A percentile compares a stretch with the other conserved stretches of the same genome.
phyloP scores from a whole-genome alignment of 495 filamentous ascomycete species.

The Neurospora sp. region DNA sequence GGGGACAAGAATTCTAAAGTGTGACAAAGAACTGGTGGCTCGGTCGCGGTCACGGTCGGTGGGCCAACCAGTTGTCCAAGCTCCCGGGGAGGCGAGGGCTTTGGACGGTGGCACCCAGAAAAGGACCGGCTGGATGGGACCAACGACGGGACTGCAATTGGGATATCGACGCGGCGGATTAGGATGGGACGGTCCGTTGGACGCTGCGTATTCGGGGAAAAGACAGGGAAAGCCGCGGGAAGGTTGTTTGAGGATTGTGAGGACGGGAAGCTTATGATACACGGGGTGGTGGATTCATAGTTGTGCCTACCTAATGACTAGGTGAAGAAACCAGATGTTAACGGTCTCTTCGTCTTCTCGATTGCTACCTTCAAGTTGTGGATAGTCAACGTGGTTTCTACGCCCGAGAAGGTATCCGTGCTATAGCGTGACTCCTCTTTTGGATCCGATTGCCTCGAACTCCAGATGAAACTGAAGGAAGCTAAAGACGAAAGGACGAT shows the following conservation, averaged over 20 bases:
- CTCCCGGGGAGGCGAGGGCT: background rate
- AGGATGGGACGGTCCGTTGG: background rate
- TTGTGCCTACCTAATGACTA: background rate
- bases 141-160: background rate
- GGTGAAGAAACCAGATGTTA: background rate
- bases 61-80: background rate
- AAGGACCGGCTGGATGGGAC: background rate
- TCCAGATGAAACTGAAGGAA: constrained; percentile 6
- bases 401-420: background rate
- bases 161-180: background rate
- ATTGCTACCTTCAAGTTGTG: background rate
- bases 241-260: background rate
- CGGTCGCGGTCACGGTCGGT: background rate
- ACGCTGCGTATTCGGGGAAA: background rate
- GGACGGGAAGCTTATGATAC: background rate
- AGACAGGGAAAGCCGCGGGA: background rate
- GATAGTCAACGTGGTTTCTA: constrained; percentile 3
- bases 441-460: background rate
- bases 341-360: background rate
- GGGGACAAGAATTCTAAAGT: background rate
- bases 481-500: background rate
- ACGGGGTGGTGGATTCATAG: background rate
- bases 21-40: background rate
- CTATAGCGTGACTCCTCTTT: background rate
- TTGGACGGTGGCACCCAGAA: background rate